Conservation (phyloP, 176 grass and related monocot genomes). For the Echinochloa phyllopogon region DNA sequence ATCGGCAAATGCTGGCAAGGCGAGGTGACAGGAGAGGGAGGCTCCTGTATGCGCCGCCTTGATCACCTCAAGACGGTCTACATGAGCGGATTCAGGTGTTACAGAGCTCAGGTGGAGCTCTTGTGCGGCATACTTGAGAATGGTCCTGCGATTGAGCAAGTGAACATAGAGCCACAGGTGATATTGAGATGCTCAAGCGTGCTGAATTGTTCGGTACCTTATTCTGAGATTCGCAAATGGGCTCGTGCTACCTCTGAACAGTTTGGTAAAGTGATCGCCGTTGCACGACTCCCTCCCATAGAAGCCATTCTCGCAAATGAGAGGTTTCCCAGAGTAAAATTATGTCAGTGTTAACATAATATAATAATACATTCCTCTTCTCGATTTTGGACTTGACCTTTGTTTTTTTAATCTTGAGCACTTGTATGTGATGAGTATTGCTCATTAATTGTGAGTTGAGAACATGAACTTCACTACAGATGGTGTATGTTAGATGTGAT, state of each 20-base stretch:
- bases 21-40: neutral
- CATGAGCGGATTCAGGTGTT: slow-evolving; percentile 19
- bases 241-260: neutral
- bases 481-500: no score
- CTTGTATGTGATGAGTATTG: no score
- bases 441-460: no score
- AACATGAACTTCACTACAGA: no score
- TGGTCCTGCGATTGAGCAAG: neutral
- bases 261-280: neutral
- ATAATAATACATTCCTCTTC: no score
- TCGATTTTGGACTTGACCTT: no score
- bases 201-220: neutral
- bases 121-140: neutral
- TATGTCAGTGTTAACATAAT: no score
- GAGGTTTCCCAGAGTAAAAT: no score
- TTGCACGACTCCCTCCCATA: neutral
- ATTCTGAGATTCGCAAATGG: neutral
- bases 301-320: no score
- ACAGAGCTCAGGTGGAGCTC: neutral
- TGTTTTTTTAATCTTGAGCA: no score
- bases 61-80: slow-evolving; percentile 3
- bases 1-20: neutral
- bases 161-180: neutral
- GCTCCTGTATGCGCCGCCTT: neutral
- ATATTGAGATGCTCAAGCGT: neutral